These are phyloP conservation scores for Pouteria glomerata DNA, from an alignment of 148 eudicot species.

Conservation along the genomic window DNA sequence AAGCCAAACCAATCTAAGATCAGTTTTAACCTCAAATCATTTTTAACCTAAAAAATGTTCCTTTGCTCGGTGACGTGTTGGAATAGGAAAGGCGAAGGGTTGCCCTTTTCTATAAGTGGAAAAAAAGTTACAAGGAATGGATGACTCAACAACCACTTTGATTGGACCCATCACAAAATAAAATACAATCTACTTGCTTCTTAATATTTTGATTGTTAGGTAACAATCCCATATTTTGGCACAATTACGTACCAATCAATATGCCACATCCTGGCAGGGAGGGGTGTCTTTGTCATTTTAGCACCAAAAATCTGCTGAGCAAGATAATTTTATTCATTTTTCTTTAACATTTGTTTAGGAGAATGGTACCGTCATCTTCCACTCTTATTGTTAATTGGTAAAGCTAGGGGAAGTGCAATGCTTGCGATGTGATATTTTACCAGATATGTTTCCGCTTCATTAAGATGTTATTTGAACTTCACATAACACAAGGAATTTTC, in stretches of 20 bases:
- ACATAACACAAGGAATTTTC: not conserved
- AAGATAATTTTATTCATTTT: not conserved
- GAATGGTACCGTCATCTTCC: slow-evolving; percentile 2
- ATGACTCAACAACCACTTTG: slow-evolving; percentile 33
- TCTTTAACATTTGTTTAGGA: not conserved
- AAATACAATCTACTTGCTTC: slow-evolving; percentile 14
- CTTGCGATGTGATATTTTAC: slow-evolving; percentile 5
- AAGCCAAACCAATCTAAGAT: slow-evolving; percentile 20
- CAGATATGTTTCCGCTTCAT: slow-evolving; percentile 4
- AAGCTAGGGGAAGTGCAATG: not conserved
- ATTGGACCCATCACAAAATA: slow-evolving; percentile 13
- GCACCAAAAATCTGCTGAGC: not conserved
- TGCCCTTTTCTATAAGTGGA: slow-evolving; percentile 30
- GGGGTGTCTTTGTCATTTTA: slow-evolving; percentile 1
- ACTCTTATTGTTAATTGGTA: slow-evolving; percentile 5
- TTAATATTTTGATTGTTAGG: not conserved
- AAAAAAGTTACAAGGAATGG: slow-evolving; percentile 17
- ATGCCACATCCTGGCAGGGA: not conserved
- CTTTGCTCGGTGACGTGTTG: not conserved
- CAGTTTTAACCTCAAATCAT: not conserved
- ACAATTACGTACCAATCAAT: not conserved
- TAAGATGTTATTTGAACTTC: not conserved
- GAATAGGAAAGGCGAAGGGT: slow-evolving; percentile 10
- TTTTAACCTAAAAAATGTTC: not conserved
- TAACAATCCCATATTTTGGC: not conserved